These are phyloP conservation scores for Capronia coronata DNA, from an alignment of 2,329 filamentous ascomycete species.

Conservation along the genomic window DNA sequence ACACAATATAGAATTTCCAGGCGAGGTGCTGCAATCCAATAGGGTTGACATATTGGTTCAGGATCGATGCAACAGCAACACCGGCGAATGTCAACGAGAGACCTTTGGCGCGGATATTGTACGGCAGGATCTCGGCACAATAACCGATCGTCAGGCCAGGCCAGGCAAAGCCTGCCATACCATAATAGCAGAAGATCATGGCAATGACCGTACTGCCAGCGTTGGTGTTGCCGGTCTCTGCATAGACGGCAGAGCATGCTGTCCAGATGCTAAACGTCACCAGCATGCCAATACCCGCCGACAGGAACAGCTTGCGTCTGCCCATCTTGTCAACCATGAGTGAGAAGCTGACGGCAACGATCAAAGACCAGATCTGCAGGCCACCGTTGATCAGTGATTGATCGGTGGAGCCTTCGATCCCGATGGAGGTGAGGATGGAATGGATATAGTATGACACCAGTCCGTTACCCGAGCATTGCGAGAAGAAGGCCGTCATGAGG, in stretches of 20 bases:
- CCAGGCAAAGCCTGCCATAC: slow-evolving; percentile 34
- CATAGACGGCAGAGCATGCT: slow-evolving; percentile 14
- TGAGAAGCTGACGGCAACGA: slow-evolving; percentile 35
- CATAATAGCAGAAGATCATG: slow-evolving; percentile 41
- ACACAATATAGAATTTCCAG: slow-evolving; percentile 38
- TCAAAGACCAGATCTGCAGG: slow-evolving; percentile 35
- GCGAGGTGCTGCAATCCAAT: slow-evolving; percentile 31
- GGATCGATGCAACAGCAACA: slow-evolving; percentile 12
- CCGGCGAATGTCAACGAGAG: slow-evolving; percentile 20
- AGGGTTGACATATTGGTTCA: slow-evolving; percentile 22
- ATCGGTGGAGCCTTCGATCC: slow-evolving; percentile 32
- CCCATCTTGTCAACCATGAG: slow-evolving; percentile 27
- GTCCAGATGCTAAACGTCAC: slow-evolving; percentile 18
- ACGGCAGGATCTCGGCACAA: slow-evolving; percentile 42
- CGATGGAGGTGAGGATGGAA: slow-evolving; percentile 35
- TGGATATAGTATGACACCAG: slow-evolving; percentile 34
- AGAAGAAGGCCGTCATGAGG: no score
- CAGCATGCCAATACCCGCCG: slow-evolving; percentile 15
- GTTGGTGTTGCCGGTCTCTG: slow-evolving; percentile 13
- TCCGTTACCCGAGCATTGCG: no score
- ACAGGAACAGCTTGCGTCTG: slow-evolving; percentile 14
- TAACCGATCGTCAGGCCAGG: slow-evolving; percentile 18
- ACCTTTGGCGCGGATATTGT: slow-evolving; percentile 45
- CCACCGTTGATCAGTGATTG: slow-evolving; percentile 39
- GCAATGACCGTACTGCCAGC: slow-evolving; percentile 33